Evolutionary conservation across 2,329 filamentous ascomycete genomes (phyloP).

Genomic region (Calonectria fujianensis): DNA sequence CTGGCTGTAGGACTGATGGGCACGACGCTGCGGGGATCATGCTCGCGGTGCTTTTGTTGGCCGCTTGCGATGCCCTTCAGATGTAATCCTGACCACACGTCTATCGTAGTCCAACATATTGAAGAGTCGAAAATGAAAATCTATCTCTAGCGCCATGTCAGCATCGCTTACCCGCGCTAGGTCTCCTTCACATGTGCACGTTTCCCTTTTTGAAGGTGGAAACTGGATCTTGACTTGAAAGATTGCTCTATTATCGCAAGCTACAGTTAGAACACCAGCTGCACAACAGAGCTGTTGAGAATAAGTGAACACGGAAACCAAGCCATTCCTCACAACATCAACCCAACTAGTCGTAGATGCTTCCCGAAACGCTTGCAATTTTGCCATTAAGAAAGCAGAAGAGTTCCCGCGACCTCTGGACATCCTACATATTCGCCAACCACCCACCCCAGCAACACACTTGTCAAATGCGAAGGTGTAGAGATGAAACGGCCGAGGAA

Average conservation of each 20-base stretch:
- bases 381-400: slow-evolving; percentile 56
- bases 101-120: slow-evolving; percentile 22
- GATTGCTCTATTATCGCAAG: slow-evolving; percentile 53
- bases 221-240: slow-evolving; percentile 42
- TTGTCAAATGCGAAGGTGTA: slow-evolving; percentile 39
- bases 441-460: slow-evolving; percentile 39
- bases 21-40: slow-evolving; percentile 36
- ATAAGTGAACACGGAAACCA: slow-evolving; percentile 53
- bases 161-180: slow-evolving; percentile 15
- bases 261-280: slow-evolving; percentile 46
- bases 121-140: slow-evolving; percentile 18
- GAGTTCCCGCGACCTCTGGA: slow-evolving; percentile 48
- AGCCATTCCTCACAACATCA: slow-evolving; percentile 53
- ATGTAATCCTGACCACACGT: slow-evolving; percentile 6
- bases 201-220: slow-evolving; percentile 16
- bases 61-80: slow-evolving; percentile 44
- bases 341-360: slow-evolving; percentile 52
- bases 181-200: slow-evolving; percentile 3
- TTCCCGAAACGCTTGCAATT: slow-evolving; percentile 58
- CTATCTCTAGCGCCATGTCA: slow-evolving; percentile 10
- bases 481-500: slow-evolving; percentile 44
- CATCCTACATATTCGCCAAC: slow-evolving; percentile 44
- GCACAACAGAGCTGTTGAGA: slow-evolving; percentile 47
- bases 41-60: slow-evolving; percentile 43
- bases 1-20: slow-evolving; percentile 52